These are phyloP conservation scores for Oropetium thomaeum DNA, from an alignment of 176 grass and related monocot genomes.

Conservation along the genomic window DNA sequence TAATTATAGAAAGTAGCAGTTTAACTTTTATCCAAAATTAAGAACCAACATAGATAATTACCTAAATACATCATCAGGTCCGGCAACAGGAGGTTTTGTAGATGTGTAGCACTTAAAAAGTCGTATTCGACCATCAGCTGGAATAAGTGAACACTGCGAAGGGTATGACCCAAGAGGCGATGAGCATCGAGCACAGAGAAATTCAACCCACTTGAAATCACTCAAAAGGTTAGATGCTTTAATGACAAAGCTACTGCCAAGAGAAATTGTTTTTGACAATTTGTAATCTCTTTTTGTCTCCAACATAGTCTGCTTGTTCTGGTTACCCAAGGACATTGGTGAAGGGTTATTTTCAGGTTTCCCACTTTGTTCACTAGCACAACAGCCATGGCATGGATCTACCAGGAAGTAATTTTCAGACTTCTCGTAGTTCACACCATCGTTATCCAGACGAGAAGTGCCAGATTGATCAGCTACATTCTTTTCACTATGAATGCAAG, in stretches of 20 bases:
- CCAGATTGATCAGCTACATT: constrained; percentile 28
- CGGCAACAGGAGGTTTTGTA: constrained; percentile 40
- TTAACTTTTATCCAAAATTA: constrained; percentile 20
- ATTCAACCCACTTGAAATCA: constrained; percentile 65
- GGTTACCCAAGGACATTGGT: not conserved
- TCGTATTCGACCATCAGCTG: constrained; percentile 59
- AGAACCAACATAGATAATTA: constrained; percentile 31
- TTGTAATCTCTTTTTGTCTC: constrained; percentile 37
- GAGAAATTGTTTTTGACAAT: constrained; percentile 51
- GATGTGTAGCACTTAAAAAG: constrained; percentile 90
- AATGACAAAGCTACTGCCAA: constrained; percentile 80
- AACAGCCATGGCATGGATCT: constrained; percentile 41
- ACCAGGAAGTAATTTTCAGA: constrained; percentile 9
- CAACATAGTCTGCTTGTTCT: constrained; percentile 9
- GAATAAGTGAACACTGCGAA: constrained; percentile 40
- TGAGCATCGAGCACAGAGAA: constrained; percentile 65
- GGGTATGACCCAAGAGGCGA: constrained; percentile 75
- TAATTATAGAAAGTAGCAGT: not conserved
- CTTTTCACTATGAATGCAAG: constrained; percentile 18
- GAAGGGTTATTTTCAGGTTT: constrained; percentile 21
- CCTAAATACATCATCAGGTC: constrained; percentile 74
- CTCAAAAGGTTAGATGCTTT: constrained; percentile 61
- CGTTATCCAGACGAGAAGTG: not conserved
- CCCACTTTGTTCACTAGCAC: constrained; percentile 28
- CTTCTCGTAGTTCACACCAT: constrained; percentile 33